Base-by-base conservation (phyloP, 2,329 filamentous ascomycete genomes). In the Epichloe gansuensis region DNA sequence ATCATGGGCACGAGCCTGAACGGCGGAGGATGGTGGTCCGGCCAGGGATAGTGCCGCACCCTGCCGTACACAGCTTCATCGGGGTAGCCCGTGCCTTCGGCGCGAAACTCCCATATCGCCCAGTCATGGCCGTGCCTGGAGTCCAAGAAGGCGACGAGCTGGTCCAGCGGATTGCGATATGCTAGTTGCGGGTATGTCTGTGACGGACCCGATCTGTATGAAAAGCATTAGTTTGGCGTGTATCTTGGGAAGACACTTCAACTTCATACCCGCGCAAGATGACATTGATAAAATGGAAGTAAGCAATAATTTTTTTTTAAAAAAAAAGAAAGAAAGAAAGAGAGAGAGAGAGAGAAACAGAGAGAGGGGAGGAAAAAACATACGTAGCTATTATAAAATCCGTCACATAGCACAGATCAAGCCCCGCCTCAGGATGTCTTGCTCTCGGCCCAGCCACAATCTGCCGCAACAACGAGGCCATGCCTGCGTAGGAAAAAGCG, bases 31-130 rank as follows among this genome's bases (percentile, higher is more conserved):
- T 98, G 93, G 64, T 98, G 93, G 65, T 98, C 93, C 0, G 93
- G 93, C 82, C 88, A 98, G 0, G 93, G 93, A 63, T 90, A 97
- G 69, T 98, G 93, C 57, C 85, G 80, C 57, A 97, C 84, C 3
- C 90, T 78, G 36, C 81, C 77, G 65, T 95, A 89, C 1, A 98
- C 91, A 53, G 90, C 87, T 17, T 82, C 79, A 63, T 98, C 93
- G 0, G 89, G 89, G 62, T 98, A 98, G 1, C 93, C 93, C 0
- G 93, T 96, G 5, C 93, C 93, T 66, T 98, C 93, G 38, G 89
- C 93, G 45, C 93, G 84, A 61, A 98, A 98, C 70, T 98, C 93
- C 89, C 91, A 98, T 61, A 98, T 95, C 3, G 85, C 82, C 93
- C 93, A 98, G 56, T 93, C 74, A 27, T 81, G 71, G 31, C 78